Conservation (phyloP, 768 basidiomycete genomes). For the Naganishia friedmannii region DNA sequence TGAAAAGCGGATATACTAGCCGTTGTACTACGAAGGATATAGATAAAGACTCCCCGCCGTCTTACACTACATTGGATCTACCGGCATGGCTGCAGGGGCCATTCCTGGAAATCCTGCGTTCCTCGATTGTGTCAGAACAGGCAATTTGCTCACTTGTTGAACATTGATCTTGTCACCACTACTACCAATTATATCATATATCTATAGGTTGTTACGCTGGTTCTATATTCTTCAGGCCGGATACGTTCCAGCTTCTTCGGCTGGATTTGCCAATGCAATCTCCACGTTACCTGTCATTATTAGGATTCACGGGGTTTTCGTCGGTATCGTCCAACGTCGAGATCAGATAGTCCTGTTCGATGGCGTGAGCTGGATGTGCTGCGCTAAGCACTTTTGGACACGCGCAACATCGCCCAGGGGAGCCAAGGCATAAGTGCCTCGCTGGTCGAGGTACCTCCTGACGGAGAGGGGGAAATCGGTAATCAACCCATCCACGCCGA, state of each 20-base stretch:
- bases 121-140: no score
- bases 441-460: conserved; percentile 61
- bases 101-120: no score
- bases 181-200: not conserved
- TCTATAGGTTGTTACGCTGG: not conserved
- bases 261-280: not conserved
- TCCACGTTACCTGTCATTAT: not conserved
- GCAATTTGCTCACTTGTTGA: not conserved
- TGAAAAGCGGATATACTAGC: conserved; percentile 24
- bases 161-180: not conserved
- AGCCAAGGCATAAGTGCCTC: conserved; percentile 57
- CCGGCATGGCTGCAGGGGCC: no score
- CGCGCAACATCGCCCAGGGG: conserved; percentile 62
- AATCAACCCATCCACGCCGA: conserved; percentile 72
- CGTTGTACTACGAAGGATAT: conserved; percentile 22
- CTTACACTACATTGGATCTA: no score
- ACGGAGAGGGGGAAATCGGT: conserved; percentile 68
- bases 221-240: not conserved
- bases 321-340: not conserved
- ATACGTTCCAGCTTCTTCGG: not conserved
- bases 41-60: no score
- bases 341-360: conserved; percentile 28
- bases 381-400: conserved; percentile 63
- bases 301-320: not conserved
- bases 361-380: conserved; percentile 53